Conservation (phyloP, 1,284 basidiomycete genomes). For the Coriolopsis trogii region DNA sequence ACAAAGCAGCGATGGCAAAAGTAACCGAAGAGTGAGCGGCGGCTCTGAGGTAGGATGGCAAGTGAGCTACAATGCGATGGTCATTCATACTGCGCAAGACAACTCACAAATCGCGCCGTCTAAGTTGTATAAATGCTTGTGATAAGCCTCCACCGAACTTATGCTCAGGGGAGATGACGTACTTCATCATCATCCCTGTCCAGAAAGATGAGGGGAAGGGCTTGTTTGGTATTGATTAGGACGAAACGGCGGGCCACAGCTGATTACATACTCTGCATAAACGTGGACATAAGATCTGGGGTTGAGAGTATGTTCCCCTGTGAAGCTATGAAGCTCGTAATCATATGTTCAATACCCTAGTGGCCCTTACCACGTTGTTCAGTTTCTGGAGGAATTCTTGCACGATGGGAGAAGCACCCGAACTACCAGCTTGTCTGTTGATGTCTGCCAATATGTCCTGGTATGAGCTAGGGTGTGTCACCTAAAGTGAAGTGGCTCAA, state of each 20-base stretch:
- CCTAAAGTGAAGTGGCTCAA: constrained; percentile 31
- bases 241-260: too few species aligned
- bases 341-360: background rate
- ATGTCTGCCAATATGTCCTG: constrained; percentile 37
- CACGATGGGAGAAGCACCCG: constrained; percentile 19
- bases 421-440: constrained; percentile 24
- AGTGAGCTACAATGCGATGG: too few species aligned
- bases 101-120: constrained; percentile 28
- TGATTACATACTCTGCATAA: constrained; percentile 54
- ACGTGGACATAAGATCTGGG: constrained; percentile 61
- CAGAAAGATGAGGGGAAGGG: constrained; percentile 14
- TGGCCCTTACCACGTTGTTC: constrained; percentile 45
- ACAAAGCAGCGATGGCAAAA: constrained; percentile 76
- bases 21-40: constrained; percentile 79
- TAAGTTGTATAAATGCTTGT: background rate
- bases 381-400: constrained; percentile 38
- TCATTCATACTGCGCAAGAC: too few species aligned
- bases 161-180: background rate
- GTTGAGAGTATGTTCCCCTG: constrained; percentile 53
- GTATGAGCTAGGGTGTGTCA: constrained; percentile 44
- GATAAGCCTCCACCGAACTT: background rate
- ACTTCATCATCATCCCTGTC: constrained; percentile 33
- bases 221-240: too few species aligned
- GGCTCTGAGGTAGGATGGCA: constrained; percentile 45
- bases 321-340: background rate